phyloP scores from a whole-genome alignment of 129 eudicot species.

The Centaurea solstitialis region DNA sequence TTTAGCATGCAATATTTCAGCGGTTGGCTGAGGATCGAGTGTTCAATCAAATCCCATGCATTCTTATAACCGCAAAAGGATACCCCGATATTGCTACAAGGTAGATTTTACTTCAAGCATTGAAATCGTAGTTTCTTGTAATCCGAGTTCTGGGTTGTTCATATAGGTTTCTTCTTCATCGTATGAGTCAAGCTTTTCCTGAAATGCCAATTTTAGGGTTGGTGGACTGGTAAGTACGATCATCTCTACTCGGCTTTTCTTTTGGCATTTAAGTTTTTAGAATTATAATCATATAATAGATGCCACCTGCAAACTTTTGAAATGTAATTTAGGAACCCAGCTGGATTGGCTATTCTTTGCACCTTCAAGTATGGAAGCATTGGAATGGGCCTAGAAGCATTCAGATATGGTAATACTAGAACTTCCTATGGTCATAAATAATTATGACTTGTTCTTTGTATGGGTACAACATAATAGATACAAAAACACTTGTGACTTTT shows the following conservation, averaged over 20 bases:
- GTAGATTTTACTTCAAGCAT: constrained; percentile 34
- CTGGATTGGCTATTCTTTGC: constrained; percentile 93
- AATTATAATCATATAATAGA: background rate
- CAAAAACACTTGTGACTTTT: no score
- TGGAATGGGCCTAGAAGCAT: constrained; percentile 96
- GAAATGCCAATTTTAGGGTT: constrained; percentile 65
- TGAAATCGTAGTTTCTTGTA: background rate
- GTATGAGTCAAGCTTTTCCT: constrained; percentile 70
- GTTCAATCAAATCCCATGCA: constrained; percentile 93
- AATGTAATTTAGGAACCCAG: constrained; percentile 60
- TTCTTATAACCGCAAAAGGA: constrained; percentile 96
- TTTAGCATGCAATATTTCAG: constrained; percentile 98
- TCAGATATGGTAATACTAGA: constrained; percentile 65
- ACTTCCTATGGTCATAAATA: no score
- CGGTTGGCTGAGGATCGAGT: constrained; percentile 84
- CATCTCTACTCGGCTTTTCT: background rate
- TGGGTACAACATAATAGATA: background rate
- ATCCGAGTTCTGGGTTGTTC: constrained; percentile 16
- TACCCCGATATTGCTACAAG: constrained; percentile 98
- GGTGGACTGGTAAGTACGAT: constrained; percentile 68
- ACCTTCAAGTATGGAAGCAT: constrained; percentile 94
- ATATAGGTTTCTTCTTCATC: constrained; percentile 86
- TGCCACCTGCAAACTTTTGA: background rate
- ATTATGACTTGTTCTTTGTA: background rate
- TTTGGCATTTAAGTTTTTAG: background rate